Evolutionary conservation across 2,329 filamentous ascomycete genomes (phyloP).

Genomic region (Teratosphaeria nubilosa): DNA sequence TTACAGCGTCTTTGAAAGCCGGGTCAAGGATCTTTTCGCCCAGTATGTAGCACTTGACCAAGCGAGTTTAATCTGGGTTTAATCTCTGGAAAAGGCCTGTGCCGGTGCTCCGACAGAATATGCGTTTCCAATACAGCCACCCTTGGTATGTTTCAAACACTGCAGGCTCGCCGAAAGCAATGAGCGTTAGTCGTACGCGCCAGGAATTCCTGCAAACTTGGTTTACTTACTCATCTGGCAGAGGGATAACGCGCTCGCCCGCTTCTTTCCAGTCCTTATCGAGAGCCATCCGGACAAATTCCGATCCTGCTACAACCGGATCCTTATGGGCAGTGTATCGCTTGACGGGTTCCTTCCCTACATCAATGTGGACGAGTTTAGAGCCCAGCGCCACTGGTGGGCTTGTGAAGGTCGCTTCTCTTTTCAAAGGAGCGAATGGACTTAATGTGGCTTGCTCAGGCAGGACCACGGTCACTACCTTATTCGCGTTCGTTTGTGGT

Average conservation of each 20-base stretch:
- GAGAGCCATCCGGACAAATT: slow-evolving; percentile 7
- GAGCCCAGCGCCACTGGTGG: not conserved
- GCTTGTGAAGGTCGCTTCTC: not conserved
- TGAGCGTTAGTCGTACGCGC: too few relatives aligned
- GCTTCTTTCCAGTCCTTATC: slow-evolving; percentile 8
- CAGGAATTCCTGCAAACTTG: too few relatives aligned
- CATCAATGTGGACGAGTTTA: not conserved
- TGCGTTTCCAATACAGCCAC: not conserved
- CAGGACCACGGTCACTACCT: not conserved
- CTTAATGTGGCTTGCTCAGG: not conserved
- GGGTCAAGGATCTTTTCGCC: slow-evolving; percentile 17
- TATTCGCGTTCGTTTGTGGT: too few relatives aligned
- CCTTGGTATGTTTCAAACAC: not conserved
- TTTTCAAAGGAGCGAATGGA: not conserved
- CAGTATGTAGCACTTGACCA: slow-evolving; percentile 13
- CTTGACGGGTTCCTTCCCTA: not conserved
- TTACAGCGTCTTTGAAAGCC: slow-evolving; percentile 14
- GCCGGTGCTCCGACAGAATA: not conserved
- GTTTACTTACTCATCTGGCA: slow-evolving; percentile 5
- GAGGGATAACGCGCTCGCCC: slow-evolving; percentile 1
- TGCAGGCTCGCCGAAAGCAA: too few relatives aligned
- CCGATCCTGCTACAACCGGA: not conserved
- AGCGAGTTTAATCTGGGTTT: not conserved
- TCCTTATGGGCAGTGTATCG: not conserved
- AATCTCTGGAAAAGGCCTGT: not conserved